Evolutionary conservation across 176 grass and related monocot genomes (phyloP), one percentile per base, ranked within the genome.

Genomic region (Musa itinerans): DNA sequence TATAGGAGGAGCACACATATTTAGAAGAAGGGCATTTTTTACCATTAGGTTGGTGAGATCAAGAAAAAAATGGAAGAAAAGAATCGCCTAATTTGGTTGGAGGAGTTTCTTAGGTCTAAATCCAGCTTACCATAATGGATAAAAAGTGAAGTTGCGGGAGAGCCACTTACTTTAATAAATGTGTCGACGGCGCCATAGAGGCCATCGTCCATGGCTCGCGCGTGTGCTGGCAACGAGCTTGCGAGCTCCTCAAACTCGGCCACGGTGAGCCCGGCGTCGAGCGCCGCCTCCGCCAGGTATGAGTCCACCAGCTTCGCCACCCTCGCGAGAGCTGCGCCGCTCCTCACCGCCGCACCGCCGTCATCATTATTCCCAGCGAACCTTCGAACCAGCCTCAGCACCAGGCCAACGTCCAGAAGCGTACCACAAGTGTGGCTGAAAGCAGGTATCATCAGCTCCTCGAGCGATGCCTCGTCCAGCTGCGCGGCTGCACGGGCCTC

Each of bases 151-250:
- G 10, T 50, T 43, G 54, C 7, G 34, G 26, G 3, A 22, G 29
- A 27, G 21, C 48, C 17, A 81, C 73, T 80, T 54, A 96, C 95
- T 83, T 99, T 99, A 88, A 99, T 90, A 63, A 85, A 99, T 26
- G 88, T 99, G 85, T 99, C 95, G 76, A 94, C 70, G 81, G 95
- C 95, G 68, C 90, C 86, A 78, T 99, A 99, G 80, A 94, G 83
- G 9, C 86, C 95, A 61, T 99, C 95, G 25, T 94, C 95, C 17
- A 84, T 89, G 48, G 90, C 76, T 5, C 95, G 88, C 0, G 90
- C 90, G 71, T 99, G 90, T 0, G 84, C 78, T 1, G 95, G 95
- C 3, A 98, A 78, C 51, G 90, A 84, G 20, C 82, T 82, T 0
- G 90, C 94, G 54, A 98, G 86, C 82, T 91, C 88, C 81, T 98